Evolutionary conservation across 2,329 filamentous ascomycete species (phyloP).

Genomic region (Sporothrix pseudoabietina): DNA sequence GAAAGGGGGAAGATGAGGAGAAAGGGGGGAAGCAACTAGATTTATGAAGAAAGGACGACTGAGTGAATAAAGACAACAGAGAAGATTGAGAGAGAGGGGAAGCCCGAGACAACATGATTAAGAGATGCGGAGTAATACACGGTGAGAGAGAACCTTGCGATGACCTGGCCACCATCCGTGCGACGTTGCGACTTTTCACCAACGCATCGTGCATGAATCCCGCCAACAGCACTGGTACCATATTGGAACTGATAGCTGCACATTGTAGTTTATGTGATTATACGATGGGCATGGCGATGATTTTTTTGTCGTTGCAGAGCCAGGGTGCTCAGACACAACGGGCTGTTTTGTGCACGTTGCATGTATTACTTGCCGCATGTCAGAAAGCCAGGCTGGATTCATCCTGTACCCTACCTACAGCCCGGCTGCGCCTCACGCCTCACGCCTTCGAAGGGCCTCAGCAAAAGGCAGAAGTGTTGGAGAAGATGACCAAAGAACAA

Average conservation of each 20-base stretch:
- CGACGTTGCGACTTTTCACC: constrained; percentile 3
- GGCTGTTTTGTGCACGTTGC: neutral
- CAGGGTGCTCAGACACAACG: neutral
- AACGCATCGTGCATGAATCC: constrained; percentile 17
- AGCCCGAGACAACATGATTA: neutral
- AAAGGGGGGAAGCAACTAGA: neutral
- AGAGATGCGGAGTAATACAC: neutral
- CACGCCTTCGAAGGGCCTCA: neutral
- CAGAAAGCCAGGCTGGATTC: constrained; percentile 3
- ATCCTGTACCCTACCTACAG: neutral
- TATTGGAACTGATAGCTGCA: neutral
- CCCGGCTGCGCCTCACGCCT: constrained; percentile 17
- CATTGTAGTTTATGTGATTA: neutral
- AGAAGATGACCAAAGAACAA: neutral
- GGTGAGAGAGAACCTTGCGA: neutral
- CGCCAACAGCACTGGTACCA: neutral
- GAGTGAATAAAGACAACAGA: neutral
- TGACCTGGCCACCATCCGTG: neutral
- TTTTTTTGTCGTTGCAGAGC: neutral
- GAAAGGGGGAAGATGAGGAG: neutral
- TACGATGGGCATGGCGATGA: neutral
- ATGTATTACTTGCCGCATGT: neutral
- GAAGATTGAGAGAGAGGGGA: neutral
- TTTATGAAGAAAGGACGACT: neutral
- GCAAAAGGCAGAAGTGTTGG: neutral